Conservation (phyloP, 495 filamentous ascomycete genomes). For the Penicillium malachiteum region DNA sequence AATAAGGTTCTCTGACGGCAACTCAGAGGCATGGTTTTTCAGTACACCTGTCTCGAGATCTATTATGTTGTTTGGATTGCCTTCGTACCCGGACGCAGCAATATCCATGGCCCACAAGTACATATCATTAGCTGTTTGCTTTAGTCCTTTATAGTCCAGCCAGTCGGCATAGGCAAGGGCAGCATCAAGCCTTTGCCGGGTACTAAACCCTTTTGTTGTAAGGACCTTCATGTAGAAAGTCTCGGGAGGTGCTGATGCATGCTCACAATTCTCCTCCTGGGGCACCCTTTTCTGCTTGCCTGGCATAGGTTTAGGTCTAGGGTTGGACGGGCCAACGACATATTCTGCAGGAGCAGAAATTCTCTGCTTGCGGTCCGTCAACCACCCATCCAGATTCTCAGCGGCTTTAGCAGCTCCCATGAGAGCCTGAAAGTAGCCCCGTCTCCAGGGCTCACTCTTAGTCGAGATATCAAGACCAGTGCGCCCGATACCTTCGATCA, state of each 20-base stretch:
- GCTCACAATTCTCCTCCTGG: constrained; percentile 68
- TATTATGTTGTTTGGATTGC: constrained; percentile 48
- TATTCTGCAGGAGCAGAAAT: constrained; percentile 66
- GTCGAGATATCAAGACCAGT: constrained; percentile 66
- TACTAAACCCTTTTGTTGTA: constrained; percentile 71
- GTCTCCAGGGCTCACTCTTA: constrained; percentile 77
- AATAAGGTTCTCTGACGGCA: constrained; percentile 70
- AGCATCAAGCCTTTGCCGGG: constrained; percentile 72
- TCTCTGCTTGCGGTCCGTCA: constrained; percentile 63
- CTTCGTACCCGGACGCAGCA: constrained; percentile 51
- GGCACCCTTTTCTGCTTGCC: constrained; percentile 56
- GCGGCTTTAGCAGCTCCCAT: constrained; percentile 73
- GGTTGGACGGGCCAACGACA: constrained; percentile 80
- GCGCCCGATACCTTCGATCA: constrained; percentile 54
- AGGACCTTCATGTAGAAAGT: constrained; percentile 75
- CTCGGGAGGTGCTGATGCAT: constrained; percentile 63
- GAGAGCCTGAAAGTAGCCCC: constrained; percentile 77
- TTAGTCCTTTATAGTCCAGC: constrained; percentile 71
- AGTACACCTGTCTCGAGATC: constrained; percentile 62
- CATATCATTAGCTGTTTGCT: constrained; percentile 61
- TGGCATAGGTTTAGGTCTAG: constrained; percentile 69
- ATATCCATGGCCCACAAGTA: constrained; percentile 72
- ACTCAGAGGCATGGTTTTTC: constrained; percentile 44
- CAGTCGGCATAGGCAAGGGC: constrained; percentile 79
- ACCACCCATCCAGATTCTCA: constrained; percentile 76